Evolutionary conservation across 2,329 filamentous ascomycete species (phyloP).

Genomic region (Rutstroemia sydowiana): DNA sequence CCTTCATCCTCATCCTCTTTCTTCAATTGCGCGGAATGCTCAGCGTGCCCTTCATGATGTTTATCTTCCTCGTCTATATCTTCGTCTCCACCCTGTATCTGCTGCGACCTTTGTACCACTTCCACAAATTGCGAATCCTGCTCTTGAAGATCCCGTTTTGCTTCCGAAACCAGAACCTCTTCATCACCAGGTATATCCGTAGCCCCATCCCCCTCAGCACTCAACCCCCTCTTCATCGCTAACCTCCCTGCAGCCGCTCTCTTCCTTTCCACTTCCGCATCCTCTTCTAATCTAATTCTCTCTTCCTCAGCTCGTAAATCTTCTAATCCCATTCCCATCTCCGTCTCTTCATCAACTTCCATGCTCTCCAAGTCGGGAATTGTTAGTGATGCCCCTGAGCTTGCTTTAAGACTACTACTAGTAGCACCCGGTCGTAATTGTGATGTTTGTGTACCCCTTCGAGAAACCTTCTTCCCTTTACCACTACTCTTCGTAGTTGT

Average conservation of each 20-base stretch:
- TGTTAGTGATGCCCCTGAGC: slow-evolving; percentile 28
- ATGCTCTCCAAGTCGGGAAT: slow-evolving; percentile 28
- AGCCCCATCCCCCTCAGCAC: too few species aligned
- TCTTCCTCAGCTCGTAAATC: slow-evolving; percentile 49
- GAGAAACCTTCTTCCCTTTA: slow-evolving; percentile 47
- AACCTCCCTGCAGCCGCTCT: slow-evolving; percentile 45
- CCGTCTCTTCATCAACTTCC: slow-evolving; percentile 35
- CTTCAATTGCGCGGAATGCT: too few species aligned
- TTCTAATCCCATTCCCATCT: too few species aligned
- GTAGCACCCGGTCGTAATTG: slow-evolving; percentile 21
- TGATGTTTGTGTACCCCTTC: slow-evolving; percentile 48
- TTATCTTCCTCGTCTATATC: too few species aligned
- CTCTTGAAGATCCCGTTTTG: too few species aligned
- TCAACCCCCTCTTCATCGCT: slow-evolving; percentile 43
- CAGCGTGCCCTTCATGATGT: too few species aligned
- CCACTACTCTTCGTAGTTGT: slow-evolving; percentile 52
- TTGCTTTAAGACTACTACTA: slow-evolving; percentile 13
- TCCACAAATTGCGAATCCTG: slow-evolving; percentile 9
- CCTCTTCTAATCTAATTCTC: slow-evolving; percentile 38
- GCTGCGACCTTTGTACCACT: slow-evolving; percentile 8
- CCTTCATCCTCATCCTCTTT: not conserved
- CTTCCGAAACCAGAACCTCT: too few species aligned
- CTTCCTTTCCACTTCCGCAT: slow-evolving; percentile 45
- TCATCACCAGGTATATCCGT: too few species aligned
- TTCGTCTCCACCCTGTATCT: not conserved